Conservation (phyloP, 805 yeast genomes). For the Nadsonia fulvescens region DNA sequence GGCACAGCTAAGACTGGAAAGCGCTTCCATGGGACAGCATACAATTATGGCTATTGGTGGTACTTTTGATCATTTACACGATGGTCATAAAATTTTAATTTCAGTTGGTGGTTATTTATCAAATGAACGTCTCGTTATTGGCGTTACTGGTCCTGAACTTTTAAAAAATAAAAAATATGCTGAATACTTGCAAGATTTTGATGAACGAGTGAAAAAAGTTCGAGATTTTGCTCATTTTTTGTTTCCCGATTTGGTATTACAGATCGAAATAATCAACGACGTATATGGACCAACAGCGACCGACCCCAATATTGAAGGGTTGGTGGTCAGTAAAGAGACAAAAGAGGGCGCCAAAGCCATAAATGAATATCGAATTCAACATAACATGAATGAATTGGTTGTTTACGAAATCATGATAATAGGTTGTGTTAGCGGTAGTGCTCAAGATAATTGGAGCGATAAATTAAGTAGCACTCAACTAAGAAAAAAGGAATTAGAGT, state of each 20-base stretch:
- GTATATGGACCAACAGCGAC: conserved; percentile 88
- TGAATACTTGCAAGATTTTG: conserved; percentile 43
- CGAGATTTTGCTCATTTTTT: conserved; percentile 29
- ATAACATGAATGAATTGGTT: conserved; percentile 33
- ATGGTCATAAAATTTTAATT: conserved; percentile 78
- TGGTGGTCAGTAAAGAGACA: conserved; percentile 72
- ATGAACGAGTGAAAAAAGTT: conserved; percentile 30
- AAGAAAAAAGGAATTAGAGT: conserved; percentile 26
- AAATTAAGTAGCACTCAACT: conserved; percentile 77
- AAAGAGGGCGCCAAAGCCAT: conserved; percentile 53
- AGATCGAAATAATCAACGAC: conserved; percentile 53
- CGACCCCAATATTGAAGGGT: conserved; percentile 52
- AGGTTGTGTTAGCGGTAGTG: conserved; percentile 38
- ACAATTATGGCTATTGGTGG: conserved; percentile 57
- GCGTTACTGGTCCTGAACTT: conserved; percentile 63
- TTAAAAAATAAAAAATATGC: conserved; percentile 58
- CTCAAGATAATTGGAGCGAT: conserved; percentile 32
- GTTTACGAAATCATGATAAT: conserved; percentile 43
- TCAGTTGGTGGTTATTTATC: conserved; percentile 55
- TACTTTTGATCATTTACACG: conserved; percentile 91
- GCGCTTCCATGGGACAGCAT: conserved; percentile 9
- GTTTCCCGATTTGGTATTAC: conserved; percentile 29
- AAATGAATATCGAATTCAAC: conserved; percentile 42
- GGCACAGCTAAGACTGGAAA: conserved; percentile 3
- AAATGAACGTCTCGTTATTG: conserved; percentile 41